Evolutionary conservation across 257 asterid genomes (phyloP), one percentile per base, ranked within the genome.

Genomic region (Coffea eugenioides): DNA sequence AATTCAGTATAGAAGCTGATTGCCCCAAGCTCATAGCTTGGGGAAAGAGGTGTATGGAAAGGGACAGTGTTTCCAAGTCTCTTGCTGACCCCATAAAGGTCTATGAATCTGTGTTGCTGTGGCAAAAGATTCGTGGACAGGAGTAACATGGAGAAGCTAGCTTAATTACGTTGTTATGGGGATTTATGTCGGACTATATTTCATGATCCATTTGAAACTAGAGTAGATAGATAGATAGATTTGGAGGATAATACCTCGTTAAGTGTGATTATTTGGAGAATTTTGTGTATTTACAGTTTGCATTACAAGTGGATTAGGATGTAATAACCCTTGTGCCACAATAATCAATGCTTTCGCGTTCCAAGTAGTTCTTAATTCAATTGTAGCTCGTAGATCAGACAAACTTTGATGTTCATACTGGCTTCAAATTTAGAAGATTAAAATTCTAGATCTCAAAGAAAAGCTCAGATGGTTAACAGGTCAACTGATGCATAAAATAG

Each of bases 11-110:
- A 7, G 83, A 79, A 9, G 69, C 13, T 16, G 86, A 68, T 31
- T 83, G 80, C 41, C 86, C 83, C 9, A 79, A 49, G 21, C 36
- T 79, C 43, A 57, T 79, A 21, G 80, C 45, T n/a, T 83, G 86
- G 86, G 83, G 76, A 0, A 73, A 80, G 13, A 80, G 48, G 80
- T 84, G 84, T 74, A 39, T 80, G 84, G 48, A 77, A 25, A 80
- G 74, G 80, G 80, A 77, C 43, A 79, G 78, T 62, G 83, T 83
- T 23, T 66, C 86, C 3, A 75, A 83, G 31, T 12, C 79, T 72
- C 65, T 79, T 65, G 67, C 71, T 13, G 75, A 83, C 34, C 71
- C 81, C 25, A 27, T 57, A 6, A 75, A 62, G 68, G 70, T 83
- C 64, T 49, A 79, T 75, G 80, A 83, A 3, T 74, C 43, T 41